phyloP scores from a whole-genome alignment of 2,329 filamentous ascomycete species.

The Arthroderma sp. region DNA sequence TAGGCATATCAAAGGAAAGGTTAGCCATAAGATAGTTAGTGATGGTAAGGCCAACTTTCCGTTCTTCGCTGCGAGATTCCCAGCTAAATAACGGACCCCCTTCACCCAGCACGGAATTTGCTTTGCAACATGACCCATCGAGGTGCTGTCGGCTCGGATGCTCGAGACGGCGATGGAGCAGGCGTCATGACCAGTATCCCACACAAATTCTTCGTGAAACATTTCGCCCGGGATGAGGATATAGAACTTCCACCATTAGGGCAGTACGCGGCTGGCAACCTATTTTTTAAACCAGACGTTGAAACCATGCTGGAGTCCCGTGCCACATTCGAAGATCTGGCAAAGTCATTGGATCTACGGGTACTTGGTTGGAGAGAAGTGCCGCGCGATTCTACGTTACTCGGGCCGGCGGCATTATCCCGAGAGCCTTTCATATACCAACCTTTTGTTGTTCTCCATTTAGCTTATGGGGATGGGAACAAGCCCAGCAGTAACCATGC shows the following conservation, averaged over 20 bases:
- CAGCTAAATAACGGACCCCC: background rate
- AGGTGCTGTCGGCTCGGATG: conserved; percentile 94
- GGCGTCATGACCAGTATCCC: conserved; percentile 99
- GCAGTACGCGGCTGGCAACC: conserved; percentile 91
- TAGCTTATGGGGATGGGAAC: conserved; percentile 69
- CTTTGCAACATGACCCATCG: conserved; percentile 99
- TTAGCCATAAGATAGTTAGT: conserved; percentile 96
- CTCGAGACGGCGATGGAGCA: conserved; percentile 92
- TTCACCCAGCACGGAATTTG: conserved; percentile 60
- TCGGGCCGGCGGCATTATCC: conserved; percentile 84
- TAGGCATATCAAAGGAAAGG: conserved; percentile 91
- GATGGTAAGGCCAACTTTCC: conserved; percentile 55
- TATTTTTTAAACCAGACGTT: conserved; percentile 96
- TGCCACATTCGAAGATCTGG: conserved; percentile 85
- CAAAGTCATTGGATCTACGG: conserved; percentile 71
- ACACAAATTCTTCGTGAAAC: conserved; percentile 96
- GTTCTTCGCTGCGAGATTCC: background rate
- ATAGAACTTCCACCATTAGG: conserved; percentile 76
- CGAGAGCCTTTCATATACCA: conserved; percentile 91
- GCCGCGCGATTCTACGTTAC: conserved; percentile 79
- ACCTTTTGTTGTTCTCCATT: conserved; percentile 81
- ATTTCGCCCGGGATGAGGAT: conserved; percentile 83
- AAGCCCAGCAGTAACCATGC: conserved; percentile 67
- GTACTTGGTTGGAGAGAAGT: conserved; percentile 95
- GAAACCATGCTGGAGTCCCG: conserved; percentile 83